Evolutionary conservation across 306 rosid species (phyloP).

Genomic region (Pueraria montana): DNA sequence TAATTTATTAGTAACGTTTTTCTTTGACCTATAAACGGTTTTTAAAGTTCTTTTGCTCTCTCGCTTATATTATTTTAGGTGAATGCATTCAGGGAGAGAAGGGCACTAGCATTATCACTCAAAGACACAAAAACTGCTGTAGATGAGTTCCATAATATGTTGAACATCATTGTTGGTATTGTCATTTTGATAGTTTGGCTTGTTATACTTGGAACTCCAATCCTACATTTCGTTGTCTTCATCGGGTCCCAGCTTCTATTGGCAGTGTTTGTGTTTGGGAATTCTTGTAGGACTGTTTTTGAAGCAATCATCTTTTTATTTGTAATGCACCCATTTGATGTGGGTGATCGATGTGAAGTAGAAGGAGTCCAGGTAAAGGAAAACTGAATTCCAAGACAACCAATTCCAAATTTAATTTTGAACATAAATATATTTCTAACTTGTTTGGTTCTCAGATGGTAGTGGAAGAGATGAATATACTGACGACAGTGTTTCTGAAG

Average conservation of each 20-base stretch:
- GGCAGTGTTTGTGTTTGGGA: conserved; percentile 78
- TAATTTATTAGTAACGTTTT: not conserved
- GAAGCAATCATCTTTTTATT: conserved; percentile 79
- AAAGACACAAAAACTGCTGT: conserved; percentile 21
- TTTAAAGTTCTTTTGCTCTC: not conserved
- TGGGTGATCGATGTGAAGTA: conserved; percentile 82
- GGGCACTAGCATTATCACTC: not conserved
- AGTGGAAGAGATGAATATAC: conserved; percentile 52
- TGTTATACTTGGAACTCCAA: conserved; percentile 64
- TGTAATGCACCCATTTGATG: conserved; percentile 33
- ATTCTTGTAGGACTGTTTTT: conserved; percentile 71
- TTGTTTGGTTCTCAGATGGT: conserved; percentile 65
- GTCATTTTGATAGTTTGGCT: conserved; percentile 64
- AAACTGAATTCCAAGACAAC: not conserved
- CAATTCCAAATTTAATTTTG: conserved; percentile 1
- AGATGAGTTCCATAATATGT: not conserved
- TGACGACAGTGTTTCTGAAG: conserved; percentile 71
- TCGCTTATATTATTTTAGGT: not conserved
- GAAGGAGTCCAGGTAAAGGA: conserved; percentile 66
- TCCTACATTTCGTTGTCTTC: conserved; percentile 58
- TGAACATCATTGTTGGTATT: not conserved
- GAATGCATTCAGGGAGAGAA: not conserved
- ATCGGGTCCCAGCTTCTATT: conserved; percentile 73
- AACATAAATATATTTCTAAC: not conserved
- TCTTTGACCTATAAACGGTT: not conserved